Evolutionary conservation across 2,329 filamentous ascomycete genomes (phyloP), one percentile per base, ranked within the genome.

Genomic region (Xylariaceae sp.): DNA sequence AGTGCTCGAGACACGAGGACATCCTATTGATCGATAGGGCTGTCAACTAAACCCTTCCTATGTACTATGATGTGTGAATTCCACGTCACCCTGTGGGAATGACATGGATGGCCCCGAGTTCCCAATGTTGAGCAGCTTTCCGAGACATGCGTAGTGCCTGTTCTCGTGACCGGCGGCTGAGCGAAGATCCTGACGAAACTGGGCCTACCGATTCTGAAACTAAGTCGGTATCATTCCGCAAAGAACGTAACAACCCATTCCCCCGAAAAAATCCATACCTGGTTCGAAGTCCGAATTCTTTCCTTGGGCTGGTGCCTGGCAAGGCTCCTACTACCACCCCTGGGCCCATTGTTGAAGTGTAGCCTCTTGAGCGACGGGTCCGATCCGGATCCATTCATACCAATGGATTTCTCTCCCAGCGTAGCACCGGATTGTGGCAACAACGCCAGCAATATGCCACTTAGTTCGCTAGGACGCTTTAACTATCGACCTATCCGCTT

Each of bases 401-500:
- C 40, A 51, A 54, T 57, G 54, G 56, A 50, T 52, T 45, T 35
- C 47, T 43, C 32, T 50, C 44, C 46, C 49, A 59, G 27, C 45
- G 57, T 60, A 57, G 54, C 55, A 56, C 57, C 44, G 50, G 60
- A 54, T 50, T 56, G 56, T 52, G 50, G 53, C 51, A 41, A 49
- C 53, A 51, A 56, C 60, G 56, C 54, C 53, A 54, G 51, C 45
- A 53, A 40, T 41, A 34, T 42, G 40, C 37, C 41, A 50, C 51
- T 50, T 47, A 53, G 55, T 54, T 60, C 58, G 54, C 53, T 47
- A 54, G 12, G 35, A 3, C 3, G 53, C 58, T 54, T 54, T 49
- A 31, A 51, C 45, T 52, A 40, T 42, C 27, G 47, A 44, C 29
- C 26, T 41, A 47, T 47, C 32, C 45, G 26, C 27, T 35, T 44